Evolutionary conservation across 2,329 filamentous ascomycete genomes (phyloP), one percentile per base, ranked within the genome.

Genomic region (Xylariaceae sp.): DNA sequence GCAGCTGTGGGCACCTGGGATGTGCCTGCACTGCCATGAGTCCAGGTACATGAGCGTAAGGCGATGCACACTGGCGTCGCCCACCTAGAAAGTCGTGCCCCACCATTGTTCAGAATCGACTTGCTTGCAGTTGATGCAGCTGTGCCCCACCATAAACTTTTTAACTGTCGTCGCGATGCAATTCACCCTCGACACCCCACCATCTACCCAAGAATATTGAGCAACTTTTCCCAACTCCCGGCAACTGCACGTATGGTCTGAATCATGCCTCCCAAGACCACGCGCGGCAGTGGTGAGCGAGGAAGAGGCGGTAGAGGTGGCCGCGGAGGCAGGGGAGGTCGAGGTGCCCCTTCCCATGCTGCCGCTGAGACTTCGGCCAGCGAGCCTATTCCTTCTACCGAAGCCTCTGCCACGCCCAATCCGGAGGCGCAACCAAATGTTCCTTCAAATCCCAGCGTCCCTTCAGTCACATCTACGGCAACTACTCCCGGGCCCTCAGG

Each of bases 131-230:
- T n/a, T n/a, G n/a, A n/a, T n/a, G n/a, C 16, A 36, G 11, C 34
- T 18, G 15, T 42, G 42, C 52, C 50, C 56, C 55, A 53, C 56
- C 49, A 57, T 55, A 57, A 57, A 59, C 49, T 57, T 57, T 59
- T 59, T 33, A 39, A 31, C 19, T 37, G 41, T 36, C n/a, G 7
- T 29, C 26, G n/a, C 34, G 31, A 24, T 17, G 19, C 29, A 44
- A 39, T 30, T 44, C 37, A 44, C 40, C 40, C 26, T 34, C 22
- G 19, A 22, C n/a, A 12, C 9, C 16, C 13, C 19, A 22, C 24
- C 24, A 31, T 34, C 30, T 32, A 17, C 16, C n/a, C 19, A 22
- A 15, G 15, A 9, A 42, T 11, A 31, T 26, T 19, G 33, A 18
- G 6, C 29, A 33, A 16, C 35, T 34, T 17, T 32, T 24, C 33